phyloP scores from a whole-genome alignment of 2,329 filamentous ascomycete genomes.

The Aspergillus unguis region DNA sequence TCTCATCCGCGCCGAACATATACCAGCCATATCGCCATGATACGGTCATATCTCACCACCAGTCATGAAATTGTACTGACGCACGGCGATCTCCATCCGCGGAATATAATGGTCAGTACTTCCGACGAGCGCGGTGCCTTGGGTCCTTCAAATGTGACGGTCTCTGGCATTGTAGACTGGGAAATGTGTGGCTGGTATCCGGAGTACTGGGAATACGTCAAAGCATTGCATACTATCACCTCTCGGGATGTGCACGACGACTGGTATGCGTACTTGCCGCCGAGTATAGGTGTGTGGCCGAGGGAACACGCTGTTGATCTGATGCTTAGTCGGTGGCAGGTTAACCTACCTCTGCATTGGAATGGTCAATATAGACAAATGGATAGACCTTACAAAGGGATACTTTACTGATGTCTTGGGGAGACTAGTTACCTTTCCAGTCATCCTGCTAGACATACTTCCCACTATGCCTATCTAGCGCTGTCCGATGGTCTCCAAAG shows the following conservation, averaged over 20 bases:
- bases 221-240: not conserved
- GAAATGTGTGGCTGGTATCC: not conserved
- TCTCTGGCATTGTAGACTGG: not conserved
- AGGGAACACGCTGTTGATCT: not conserved
- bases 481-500: no score
- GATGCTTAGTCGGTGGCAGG: not conserved
- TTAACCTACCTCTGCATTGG: no score
- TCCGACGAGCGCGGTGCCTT: not conserved
- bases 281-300: not conserved
- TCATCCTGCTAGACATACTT: no score
- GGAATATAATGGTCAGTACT: not conserved
- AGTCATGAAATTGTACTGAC: not conserved
- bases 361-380: no score
- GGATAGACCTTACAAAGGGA: no score
- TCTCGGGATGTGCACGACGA: not conserved
- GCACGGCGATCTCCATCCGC: not conserved
- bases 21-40: not conserved
- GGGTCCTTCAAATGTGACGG: not conserved
- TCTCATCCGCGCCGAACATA: not conserved
- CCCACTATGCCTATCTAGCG: no score
- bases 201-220: not conserved
- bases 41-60: not conserved
- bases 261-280: not conserved
- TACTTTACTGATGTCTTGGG: no score
- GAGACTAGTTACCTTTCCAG: no score